phyloP scores from a whole-genome alignment of 768 basidiomycete species.

The Gymnopilus dilepis region DNA sequence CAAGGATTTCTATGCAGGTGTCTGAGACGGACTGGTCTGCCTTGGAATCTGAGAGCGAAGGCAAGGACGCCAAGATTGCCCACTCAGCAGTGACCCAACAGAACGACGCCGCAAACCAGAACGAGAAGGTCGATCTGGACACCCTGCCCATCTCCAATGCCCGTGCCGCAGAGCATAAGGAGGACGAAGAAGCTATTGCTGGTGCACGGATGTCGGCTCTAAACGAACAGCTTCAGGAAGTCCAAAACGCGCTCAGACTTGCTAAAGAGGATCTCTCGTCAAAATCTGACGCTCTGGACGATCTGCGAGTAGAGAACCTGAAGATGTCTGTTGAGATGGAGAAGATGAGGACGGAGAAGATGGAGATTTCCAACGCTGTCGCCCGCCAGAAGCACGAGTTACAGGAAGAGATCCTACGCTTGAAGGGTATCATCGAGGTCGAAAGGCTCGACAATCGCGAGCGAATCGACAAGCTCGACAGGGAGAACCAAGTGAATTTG shows the following conservation, averaged over 20 bases:
- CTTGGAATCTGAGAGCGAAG: constrained; percentile 7
- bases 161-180: not conserved
- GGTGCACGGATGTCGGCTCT: not conserved
- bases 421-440: constrained; percentile 20
- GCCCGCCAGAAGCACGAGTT: constrained; percentile 17
- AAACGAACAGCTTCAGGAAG: constrained; percentile 5
- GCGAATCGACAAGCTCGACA: constrained; percentile 28
- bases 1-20: too few relatives aligned
- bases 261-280: constrained; percentile 17
- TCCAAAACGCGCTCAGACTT: constrained; percentile 10
- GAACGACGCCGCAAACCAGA: not conserved
- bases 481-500: constrained; percentile 22
- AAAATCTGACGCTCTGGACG: constrained; percentile 12
- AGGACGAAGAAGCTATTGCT: not conserved
- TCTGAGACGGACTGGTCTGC: constrained; percentile 23
- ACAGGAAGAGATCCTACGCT: constrained; percentile 7
- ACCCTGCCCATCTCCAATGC: not conserved
- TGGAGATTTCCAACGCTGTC: not conserved
- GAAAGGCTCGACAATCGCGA: constrained; percentile 20
- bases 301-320: constrained; percentile 11
- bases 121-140: not conserved
- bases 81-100: not conserved
- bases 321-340: constrained; percentile 14
- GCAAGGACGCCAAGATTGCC: not conserved
- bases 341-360: constrained; percentile 18